Evolutionary conservation across 345 rosid species (phyloP).

Genomic region (Murraya paniculata): DNA sequence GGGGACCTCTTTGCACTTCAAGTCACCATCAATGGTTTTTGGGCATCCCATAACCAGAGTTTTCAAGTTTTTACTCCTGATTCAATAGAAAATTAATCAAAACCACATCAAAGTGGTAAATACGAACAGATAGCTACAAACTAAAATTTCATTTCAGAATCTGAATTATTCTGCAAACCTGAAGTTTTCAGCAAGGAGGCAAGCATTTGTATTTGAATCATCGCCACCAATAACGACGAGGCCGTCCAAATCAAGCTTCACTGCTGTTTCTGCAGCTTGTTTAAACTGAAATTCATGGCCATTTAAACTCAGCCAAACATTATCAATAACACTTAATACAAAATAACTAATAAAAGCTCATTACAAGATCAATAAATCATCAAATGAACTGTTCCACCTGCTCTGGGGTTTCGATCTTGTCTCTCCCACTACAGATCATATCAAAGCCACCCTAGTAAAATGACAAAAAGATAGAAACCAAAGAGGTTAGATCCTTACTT

Average conservation of each 20-base stretch:
- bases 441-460: conserved; percentile 90
- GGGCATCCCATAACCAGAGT: conserved; percentile 96
- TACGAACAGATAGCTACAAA: background rate
- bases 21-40: conserved; percentile 98
- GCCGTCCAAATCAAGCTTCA: conserved; percentile 90
- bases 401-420: conserved; percentile 97
- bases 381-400: conserved; percentile 48
- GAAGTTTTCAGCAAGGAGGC: conserved; percentile 95
- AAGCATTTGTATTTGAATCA: conserved; percentile 97
- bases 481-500: conserved; percentile 5
- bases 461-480: background rate
- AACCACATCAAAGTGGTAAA: background rate
- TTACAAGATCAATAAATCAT: background rate
- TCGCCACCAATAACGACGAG: conserved; percentile 96
- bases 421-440: conserved; percentile 99
- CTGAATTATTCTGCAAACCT: conserved; percentile 30
- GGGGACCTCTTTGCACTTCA: conserved; percentile 98
- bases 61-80: conserved; percentile 81
- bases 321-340: background rate
- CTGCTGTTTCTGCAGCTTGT: conserved; percentile 94
- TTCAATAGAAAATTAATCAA: conserved; percentile 4
- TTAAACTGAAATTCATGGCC: conserved; percentile 60
- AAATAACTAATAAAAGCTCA: background rate
- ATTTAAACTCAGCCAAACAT: conserved; percentile 3
- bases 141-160: background rate